A percentile compares a stretch with the other conserved stretches of the same genome.
Evolutionary conservation across 345 rosid genomes (phyloP).

Genomic region (Pugionium dolabratum): DNA sequence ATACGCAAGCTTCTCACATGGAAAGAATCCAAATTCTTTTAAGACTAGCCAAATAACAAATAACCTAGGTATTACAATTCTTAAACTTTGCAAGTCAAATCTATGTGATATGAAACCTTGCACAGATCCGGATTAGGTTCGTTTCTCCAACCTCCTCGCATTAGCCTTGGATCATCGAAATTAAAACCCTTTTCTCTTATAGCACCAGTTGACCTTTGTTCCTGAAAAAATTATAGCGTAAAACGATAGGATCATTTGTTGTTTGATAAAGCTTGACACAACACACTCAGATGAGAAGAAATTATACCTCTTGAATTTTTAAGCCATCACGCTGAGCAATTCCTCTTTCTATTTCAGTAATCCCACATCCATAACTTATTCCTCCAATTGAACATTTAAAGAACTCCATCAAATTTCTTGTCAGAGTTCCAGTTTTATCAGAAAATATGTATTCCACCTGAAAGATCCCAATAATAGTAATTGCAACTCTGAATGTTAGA

Average conservation of each 20-base stretch:
- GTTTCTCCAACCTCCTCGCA: conserved; percentile 97
- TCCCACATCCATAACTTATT: conserved; percentile 84
- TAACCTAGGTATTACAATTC: conserved; percentile 21
- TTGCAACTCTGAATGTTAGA: conserved; percentile 1
- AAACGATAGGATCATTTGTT: neutral
- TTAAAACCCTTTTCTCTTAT: conserved; percentile 81
- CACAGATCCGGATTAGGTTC: conserved; percentile 80
- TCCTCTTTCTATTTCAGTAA: conserved; percentile 91
- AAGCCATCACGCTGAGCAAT: conserved; percentile 70
- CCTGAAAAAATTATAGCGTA: conserved; percentile 43
- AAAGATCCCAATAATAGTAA: conserved; percentile 23
- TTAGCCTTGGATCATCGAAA: conserved; percentile 81
- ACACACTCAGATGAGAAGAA: conserved; percentile 8
- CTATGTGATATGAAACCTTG: conserved; percentile 55
- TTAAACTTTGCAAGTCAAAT: conserved; percentile 1
- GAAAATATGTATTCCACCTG: conserved; percentile 98
- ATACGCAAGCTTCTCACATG: conserved; percentile 5
- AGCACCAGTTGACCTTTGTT: conserved; percentile 45
- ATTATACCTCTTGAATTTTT: conserved; percentile 62
- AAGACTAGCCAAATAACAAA: conserved; percentile 21
- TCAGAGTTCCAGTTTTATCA: conserved; percentile 98
- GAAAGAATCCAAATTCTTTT: neutral
- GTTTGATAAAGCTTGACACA: neutral
- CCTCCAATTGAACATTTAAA: conserved; percentile 99
- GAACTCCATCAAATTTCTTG: conserved; percentile 98